A percentile compares a stretch with the other conserved stretches of the same genome.
Conservation (phyloP, 176 grass and related monocot genomes). For the Pontederia crassipes region DNA sequence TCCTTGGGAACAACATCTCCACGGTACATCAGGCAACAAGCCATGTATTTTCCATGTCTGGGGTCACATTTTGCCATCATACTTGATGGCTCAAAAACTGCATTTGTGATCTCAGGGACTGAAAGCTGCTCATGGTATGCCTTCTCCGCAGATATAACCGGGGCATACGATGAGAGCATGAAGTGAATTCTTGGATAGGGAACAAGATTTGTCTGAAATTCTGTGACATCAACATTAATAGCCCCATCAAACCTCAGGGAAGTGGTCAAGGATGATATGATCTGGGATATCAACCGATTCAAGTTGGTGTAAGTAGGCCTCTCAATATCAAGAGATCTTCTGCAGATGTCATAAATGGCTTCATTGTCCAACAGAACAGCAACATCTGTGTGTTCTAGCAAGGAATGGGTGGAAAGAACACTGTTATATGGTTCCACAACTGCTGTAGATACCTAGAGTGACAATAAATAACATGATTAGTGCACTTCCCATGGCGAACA, state of each 20-base stretch:
- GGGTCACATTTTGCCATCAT: slow-evolving; percentile 16
- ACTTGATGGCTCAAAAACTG: slow-evolving; percentile 12
- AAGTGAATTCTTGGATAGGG: slow-evolving; percentile 14
- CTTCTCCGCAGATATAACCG: slow-evolving; percentile 6
- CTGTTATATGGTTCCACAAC: slow-evolving; percentile 15
- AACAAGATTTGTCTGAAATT: slow-evolving; percentile 19
- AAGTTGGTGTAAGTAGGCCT: slow-evolving; percentile 11
- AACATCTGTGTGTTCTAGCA: slow-evolving; percentile 15
- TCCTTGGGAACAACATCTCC: slow-evolving; percentile 16
- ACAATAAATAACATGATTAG: background rate
- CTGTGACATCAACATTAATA: slow-evolving; percentile 16
- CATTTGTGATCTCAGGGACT: slow-evolving; percentile 11
- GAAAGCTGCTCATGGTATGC: slow-evolving; percentile 10
- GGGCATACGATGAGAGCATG: slow-evolving; percentile 11
- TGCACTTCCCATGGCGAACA: too few species aligned
- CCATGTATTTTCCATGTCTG: slow-evolving; percentile 15
- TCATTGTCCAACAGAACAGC: slow-evolving; percentile 14
- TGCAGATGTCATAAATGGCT: slow-evolving; percentile 10
- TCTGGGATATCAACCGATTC: slow-evolving; percentile 10
- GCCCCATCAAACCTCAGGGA: slow-evolving; percentile 10
- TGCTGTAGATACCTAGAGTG: slow-evolving; percentile 1
- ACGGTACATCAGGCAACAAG: slow-evolving; percentile 13
- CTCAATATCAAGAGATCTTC: slow-evolving; percentile 11
- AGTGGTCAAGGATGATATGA: slow-evolving; percentile 14
- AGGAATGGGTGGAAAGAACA: slow-evolving; percentile 10